Percentiles rank a stretch among this genome's conserved stretches.
Conservation (phyloP, 129 eudicot genomes). For the Gnaphalium uliginosum region DNA sequence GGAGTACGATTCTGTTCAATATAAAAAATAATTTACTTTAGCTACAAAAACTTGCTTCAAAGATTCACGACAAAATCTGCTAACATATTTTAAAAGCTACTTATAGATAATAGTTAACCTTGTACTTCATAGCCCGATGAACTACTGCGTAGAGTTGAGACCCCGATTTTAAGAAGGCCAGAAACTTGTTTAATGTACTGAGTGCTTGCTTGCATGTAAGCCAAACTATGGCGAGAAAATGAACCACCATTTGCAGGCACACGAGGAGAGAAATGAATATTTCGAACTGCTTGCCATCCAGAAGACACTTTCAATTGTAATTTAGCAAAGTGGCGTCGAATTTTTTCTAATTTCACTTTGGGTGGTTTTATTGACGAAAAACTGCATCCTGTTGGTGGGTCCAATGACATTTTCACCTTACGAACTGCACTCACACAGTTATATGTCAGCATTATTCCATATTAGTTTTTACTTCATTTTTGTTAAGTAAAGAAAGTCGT, state of each 20-base stretch:
- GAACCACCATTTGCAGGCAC: slow-evolving; percentile 69
- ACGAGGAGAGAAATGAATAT: slow-evolving; percentile 59
- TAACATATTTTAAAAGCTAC: background rate
- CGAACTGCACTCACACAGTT: slow-evolving; percentile 52
- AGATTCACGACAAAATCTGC: background rate
- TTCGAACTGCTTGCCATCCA: slow-evolving; percentile 70
- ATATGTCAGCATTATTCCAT: background rate
- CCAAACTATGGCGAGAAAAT: slow-evolving; percentile 75
- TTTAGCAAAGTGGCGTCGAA: slow-evolving; percentile 45
- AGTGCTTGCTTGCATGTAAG: slow-evolving; percentile 75
- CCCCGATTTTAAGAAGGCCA: slow-evolving; percentile 78
- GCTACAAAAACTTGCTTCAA: background rate
- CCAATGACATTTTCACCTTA: slow-evolving; percentile 72
- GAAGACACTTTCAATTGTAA: slow-evolving; percentile 52
- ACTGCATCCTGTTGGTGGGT: slow-evolving; percentile 79
- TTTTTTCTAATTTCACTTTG: slow-evolving; percentile 48
- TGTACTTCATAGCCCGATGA: slow-evolving; percentile 73
- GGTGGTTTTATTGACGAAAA: slow-evolving; percentile 52
- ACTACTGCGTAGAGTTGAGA: slow-evolving; percentile 64
- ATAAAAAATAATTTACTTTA: slow-evolving; percentile 14
- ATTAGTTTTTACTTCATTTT: background rate
- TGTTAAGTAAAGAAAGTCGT: slow-evolving; percentile 9
- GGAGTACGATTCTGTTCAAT: slow-evolving; percentile 55
- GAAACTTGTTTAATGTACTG: slow-evolving; percentile 80
- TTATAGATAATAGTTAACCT: slow-evolving; percentile 38